Percentiles rank a stretch among this genome's conserved stretches.
phyloP scores from a whole-genome alignment of 495 filamentous ascomycete species.

The Penicillium daleae region DNA sequence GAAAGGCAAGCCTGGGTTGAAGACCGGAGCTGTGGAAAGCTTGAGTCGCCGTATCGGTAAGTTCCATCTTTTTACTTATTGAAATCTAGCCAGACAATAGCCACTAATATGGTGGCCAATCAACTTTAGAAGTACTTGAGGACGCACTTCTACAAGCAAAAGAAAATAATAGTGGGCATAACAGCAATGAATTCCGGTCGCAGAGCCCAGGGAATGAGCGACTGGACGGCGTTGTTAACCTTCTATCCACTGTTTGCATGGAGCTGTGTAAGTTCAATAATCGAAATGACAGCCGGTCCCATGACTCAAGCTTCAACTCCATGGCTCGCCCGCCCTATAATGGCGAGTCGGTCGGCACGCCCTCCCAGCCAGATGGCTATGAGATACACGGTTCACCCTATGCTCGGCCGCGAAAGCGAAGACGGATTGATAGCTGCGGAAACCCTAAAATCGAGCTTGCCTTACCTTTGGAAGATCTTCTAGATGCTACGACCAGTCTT shows the following conservation, averaged over 20 bases:
- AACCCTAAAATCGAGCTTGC: neutral
- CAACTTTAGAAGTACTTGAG: constrained; percentile 11
- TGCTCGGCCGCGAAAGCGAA: neutral
- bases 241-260: neutral
- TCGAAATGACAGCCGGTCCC: neutral
- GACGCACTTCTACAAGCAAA: constrained; percentile 6
- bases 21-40: constrained; percentile 32
- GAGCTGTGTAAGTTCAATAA: constrained; percentile 1
- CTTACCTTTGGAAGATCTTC: constrained; percentile 9
- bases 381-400: neutral
- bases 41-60: constrained; percentile 31
- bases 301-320: neutral
- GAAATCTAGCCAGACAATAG: neutral
- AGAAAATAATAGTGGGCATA: neutral
- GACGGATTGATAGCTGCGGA: neutral
- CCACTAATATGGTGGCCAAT: neutral
- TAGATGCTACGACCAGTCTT: constrained; percentile 13
- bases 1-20: constrained; percentile 30
- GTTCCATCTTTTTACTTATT: neutral
- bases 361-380: neutral
- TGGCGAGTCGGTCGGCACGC: neutral
- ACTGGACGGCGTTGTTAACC: neutral
- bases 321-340: neutral
- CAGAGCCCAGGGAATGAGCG: neutral
- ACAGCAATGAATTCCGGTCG: neutral